Conservation (phyloP, 2,329 filamentous ascomycete species). For the Plectosphaerella plurivora region DNA sequence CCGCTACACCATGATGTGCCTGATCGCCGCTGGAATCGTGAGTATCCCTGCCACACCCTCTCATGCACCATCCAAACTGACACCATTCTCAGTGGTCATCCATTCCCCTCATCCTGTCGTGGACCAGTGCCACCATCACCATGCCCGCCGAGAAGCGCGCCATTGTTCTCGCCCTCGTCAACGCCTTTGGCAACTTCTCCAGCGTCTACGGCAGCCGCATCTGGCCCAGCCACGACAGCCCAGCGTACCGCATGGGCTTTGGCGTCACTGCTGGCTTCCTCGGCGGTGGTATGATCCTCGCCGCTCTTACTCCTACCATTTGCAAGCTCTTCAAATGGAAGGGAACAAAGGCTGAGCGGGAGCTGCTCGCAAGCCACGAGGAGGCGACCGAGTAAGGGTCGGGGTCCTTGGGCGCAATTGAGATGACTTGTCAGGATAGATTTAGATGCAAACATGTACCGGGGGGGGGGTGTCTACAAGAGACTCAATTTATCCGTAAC, state of each 20-base stretch:
- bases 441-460: no score
- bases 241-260: constrained; percentile 20
- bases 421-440: no score
- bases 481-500: no score
- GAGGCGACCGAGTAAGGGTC: not conserved
- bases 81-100: constrained; percentile 12
- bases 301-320: constrained; percentile 15
- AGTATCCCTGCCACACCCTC: no score
- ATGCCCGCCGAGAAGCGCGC: constrained; percentile 24
- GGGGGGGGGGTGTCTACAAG: no score
- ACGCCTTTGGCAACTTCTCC: constrained; percentile 24
- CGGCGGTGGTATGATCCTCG: constrained; percentile 17
- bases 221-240: constrained; percentile 20
- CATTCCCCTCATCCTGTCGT: constrained; percentile 19
- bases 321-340: constrained; percentile 11
- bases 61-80: no score
- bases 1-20: constrained; percentile 23
- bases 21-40: constrained; percentile 16
- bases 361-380: constrained; percentile 3
- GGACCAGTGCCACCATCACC: constrained; percentile 19
- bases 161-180: constrained; percentile 24
- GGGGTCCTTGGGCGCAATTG: not conserved
- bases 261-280: constrained; percentile 22
- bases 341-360: constrained; percentile 12
- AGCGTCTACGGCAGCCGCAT: constrained; percentile 24